phyloP scores from a whole-genome alignment of 73 alveolate genomes.

The Paramecium octaurelia region DNA sequence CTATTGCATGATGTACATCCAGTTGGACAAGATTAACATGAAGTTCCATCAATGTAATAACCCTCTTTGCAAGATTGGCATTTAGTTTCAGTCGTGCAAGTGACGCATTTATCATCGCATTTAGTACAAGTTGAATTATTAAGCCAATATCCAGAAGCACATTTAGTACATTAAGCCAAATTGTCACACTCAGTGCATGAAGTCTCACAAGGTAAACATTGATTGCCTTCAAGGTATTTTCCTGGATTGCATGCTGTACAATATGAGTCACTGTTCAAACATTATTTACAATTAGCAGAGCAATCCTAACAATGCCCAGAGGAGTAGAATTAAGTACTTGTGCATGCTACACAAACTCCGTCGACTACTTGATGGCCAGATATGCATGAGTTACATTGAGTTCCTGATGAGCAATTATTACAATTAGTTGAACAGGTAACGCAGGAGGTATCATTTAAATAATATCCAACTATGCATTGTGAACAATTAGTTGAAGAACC shows the following conservation, averaged over 20 bases:
- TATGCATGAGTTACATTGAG: background rate
- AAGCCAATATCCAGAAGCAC: background rate
- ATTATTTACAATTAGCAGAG: background rate
- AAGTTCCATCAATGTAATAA: background rate
- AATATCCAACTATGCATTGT: background rate
- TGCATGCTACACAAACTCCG: background rate
- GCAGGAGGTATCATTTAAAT: background rate
- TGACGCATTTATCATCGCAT: background rate
- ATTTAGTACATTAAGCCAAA: background rate
- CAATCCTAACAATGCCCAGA: background rate
- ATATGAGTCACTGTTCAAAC: background rate
- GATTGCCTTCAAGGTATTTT: background rate
- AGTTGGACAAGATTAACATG: background rate
- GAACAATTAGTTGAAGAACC: background rate
- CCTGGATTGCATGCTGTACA: background rate
- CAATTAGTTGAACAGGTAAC: background rate
- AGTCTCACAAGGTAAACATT: background rate
- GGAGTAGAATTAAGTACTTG: background rate
- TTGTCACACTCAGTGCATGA: background rate
- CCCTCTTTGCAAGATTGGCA: background rate
- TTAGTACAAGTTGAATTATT: background rate
- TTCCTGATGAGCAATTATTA: background rate
- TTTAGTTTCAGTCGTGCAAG: background rate
- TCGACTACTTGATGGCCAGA: background rate
- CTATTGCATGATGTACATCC: background rate